These are phyloP conservation scores for Silene noctiflora DNA, from an alignment of 179 eudicot species.

Conservation along the genomic window DNA sequence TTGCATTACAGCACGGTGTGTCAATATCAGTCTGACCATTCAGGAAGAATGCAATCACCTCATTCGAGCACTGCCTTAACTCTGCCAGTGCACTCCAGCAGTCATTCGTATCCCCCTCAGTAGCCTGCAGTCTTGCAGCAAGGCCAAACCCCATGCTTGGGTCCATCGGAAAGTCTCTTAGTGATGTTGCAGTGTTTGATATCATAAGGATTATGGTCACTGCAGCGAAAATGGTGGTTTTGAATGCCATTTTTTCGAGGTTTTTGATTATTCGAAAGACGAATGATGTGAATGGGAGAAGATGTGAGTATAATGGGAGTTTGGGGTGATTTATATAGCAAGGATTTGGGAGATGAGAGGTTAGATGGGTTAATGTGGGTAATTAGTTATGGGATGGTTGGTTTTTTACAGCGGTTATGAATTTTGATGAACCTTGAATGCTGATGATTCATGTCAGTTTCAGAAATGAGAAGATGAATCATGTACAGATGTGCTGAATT, in stretches of 20 bases:
- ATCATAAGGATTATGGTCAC: constrained; percentile 10
- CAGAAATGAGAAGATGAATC: neutral
- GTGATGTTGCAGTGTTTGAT: constrained; percentile 11
- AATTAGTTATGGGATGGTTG: too few species aligned
- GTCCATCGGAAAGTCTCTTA: constrained; percentile 8
- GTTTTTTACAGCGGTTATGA: neutral
- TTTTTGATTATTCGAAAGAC: too few species aligned
- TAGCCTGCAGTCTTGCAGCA: neutral
- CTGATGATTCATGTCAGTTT: neutral
- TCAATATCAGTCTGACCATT: constrained; percentile 50
- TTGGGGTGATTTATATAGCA: constrained; percentile 20
- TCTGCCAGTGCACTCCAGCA: constrained; percentile 55
- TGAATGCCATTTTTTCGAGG: constrained; percentile 14
- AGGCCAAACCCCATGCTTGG: neutral
- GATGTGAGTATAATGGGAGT: too few species aligned
- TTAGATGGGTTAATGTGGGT: neutral
- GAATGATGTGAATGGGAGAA: neutral
- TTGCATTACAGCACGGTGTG: constrained; percentile 48
- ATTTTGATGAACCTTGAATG: too few species aligned
- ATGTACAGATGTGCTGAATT: neutral
- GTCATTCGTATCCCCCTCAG: constrained; percentile 12
- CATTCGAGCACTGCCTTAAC: constrained; percentile 52
- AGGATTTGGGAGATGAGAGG: constrained; percentile 13
- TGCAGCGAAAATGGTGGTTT: neutral
- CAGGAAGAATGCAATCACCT: constrained; percentile 46